phyloP scores from a whole-genome alignment of 2,329 filamentous ascomycete genomes.

The Ophiostoma triangulosporum region DNA sequence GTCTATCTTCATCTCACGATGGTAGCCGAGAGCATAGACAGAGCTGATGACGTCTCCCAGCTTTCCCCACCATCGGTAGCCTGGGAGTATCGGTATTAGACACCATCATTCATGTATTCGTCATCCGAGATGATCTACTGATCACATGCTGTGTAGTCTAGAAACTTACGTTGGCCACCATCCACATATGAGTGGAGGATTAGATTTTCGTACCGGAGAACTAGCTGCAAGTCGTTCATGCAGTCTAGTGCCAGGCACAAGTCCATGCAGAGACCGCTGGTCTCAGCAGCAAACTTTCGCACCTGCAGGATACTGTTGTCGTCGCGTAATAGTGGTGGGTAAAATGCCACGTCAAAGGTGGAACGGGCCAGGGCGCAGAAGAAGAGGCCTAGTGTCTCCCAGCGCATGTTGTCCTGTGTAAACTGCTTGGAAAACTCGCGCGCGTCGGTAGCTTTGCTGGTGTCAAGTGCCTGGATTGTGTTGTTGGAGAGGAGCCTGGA shows the following conservation, averaged over 20 bases:
- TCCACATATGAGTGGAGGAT: background rate
- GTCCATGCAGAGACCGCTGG: conserved; percentile 1
- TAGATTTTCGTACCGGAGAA: background rate
- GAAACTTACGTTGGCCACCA: background rate
- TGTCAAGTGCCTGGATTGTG: background rate
- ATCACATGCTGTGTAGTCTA: no score
- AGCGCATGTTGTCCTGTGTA: background rate
- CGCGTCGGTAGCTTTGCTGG: background rate
- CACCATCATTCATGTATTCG: background rate
- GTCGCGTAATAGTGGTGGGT: background rate
- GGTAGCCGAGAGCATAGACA: background rate
- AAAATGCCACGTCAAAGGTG: background rate
- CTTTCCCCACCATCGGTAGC: conserved; percentile 1
- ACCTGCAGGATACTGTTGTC: background rate
- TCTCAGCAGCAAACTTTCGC: background rate
- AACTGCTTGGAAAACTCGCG: background rate
- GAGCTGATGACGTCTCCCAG: background rate
- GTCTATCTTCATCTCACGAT: background rate
- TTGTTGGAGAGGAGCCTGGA: background rate
- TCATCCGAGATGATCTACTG: background rate
- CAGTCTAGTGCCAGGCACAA: background rate
- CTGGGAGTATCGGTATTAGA: background rate
- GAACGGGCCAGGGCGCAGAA: background rate
- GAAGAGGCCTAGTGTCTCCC: background rate
- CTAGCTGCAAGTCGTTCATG: background rate